Conservation (phyloP, 2,329 filamentous ascomycete genomes). For the Aspergillus fructus region DNA sequence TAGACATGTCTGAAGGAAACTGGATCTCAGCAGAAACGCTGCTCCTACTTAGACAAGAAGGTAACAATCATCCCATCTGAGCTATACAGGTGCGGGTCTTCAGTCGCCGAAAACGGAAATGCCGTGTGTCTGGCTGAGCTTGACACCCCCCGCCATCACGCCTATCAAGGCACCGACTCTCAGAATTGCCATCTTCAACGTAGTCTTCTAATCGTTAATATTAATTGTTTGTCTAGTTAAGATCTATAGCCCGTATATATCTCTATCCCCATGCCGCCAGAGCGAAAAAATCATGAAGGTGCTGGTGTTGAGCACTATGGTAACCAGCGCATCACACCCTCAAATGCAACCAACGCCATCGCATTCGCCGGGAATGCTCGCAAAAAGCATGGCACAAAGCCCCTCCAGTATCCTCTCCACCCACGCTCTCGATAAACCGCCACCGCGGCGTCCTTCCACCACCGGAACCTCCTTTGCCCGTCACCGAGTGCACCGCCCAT, state of each 20-base stretch:
- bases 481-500: conserved; percentile 70
- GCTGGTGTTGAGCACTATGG: conserved; percentile 26
- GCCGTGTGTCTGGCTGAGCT: not conserved
- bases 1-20: not conserved
- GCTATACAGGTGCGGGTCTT: not conserved
- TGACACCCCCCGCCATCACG: not conserved
- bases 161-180: not conserved
- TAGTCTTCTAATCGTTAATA: not conserved
- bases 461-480: conserved; percentile 65
- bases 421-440: conserved; percentile 76
- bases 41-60: not conserved
- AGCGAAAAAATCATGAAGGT: not conserved
- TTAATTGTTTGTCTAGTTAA: conserved; percentile 6
- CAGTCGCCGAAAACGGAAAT: conserved; percentile 12
- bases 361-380: conserved; percentile 95
- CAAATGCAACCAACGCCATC: conserved; percentile 88
- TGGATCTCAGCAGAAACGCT: not conserved
- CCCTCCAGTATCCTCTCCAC: conserved; percentile 81
- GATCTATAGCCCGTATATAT: conserved; percentile 8
- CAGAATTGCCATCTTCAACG: not conserved
- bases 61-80: not conserved
- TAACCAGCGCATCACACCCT: conserved; percentile 74
- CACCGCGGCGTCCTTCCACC: conserved; percentile 77
- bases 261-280: not conserved
- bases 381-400: conserved; percentile 90